A percentile compares a stretch with the other conserved stretches of the same genome.
Conservation (phyloP, 192 early-diverging fungal genomes). For the Powellomyces hirtus region DNA sequence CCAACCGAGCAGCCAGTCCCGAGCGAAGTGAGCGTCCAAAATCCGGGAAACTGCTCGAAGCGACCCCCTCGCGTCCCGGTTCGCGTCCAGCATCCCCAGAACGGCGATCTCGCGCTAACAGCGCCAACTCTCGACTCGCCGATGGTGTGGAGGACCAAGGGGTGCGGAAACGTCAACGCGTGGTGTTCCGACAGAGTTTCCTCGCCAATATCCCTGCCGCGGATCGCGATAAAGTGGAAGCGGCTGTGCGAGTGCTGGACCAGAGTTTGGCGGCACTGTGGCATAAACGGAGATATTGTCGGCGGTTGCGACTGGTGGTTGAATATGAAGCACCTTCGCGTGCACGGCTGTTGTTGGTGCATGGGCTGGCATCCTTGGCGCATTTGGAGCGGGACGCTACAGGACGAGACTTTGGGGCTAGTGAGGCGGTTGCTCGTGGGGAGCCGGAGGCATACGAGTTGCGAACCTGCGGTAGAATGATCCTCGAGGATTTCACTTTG, state of each 20-base stretch:
- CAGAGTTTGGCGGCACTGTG: slow-evolving; percentile 23
- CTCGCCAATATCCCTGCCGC: slow-evolving; percentile 14
- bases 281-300: slow-evolving; percentile 30
- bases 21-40: too few species aligned
- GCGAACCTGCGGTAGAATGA: slow-evolving; percentile 8
- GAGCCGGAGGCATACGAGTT: slow-evolving; percentile 25
- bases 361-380: slow-evolving; percentile 27
- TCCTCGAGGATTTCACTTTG: slow-evolving; percentile 7
- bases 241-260: slow-evolving; percentile 38
- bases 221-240: slow-evolving; percentile 42
- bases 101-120: neutral
- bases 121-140: neutral
- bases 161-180: slow-evolving; percentile 30
- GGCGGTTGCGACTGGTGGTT: slow-evolving; percentile 27
- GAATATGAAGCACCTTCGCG: slow-evolving; percentile 30
- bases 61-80: neutral
- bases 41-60: too few species aligned
- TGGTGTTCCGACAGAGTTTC: slow-evolving; percentile 19
- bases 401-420: neutral
- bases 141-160: slow-evolving; percentile 5
- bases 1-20: too few species aligned
- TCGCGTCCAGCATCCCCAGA: neutral
- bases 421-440: neutral
- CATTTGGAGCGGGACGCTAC: slow-evolving; percentile 24
- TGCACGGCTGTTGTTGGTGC: slow-evolving; percentile 7